Conservation (phyloP, 441 rosid species). For the Arabidopsis hybrid region DNA sequence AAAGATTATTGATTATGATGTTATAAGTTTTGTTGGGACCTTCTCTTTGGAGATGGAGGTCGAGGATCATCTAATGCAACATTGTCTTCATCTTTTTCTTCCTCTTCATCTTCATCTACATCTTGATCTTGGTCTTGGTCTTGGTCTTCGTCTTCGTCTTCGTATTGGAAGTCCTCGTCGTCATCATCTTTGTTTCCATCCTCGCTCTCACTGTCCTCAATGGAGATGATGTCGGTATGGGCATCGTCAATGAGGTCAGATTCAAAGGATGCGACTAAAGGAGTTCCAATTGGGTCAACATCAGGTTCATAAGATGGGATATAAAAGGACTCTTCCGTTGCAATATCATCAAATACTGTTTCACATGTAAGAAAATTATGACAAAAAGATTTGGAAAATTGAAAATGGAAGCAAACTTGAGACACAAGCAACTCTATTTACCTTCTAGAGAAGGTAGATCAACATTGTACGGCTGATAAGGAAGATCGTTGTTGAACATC, state of each 20-base stretch:
- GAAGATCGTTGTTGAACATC: background rate
- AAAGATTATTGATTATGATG: background rate
- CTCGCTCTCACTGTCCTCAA: background rate
- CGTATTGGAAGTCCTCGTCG: background rate
- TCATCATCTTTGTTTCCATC: background rate
- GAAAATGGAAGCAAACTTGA: background rate
- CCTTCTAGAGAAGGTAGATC: slow-evolving; percentile 27
- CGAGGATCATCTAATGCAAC: background rate
- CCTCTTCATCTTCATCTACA: background rate
- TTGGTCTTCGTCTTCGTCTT: background rate
- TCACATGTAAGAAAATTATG: background rate
- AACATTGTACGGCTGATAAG: background rate
- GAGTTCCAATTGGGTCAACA: slow-evolving; percentile 20
- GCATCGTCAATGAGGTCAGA: background rate
- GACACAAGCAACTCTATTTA: slow-evolving; percentile 13
- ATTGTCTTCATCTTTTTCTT: background rate
- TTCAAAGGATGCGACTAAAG: background rate
- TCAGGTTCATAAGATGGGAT: slow-evolving; percentile 30
- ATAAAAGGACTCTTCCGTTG: background rate
- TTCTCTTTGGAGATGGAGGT: slow-evolving; percentile 28
- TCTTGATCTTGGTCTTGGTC: background rate
- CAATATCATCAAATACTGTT: background rate
- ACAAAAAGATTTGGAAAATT: background rate
- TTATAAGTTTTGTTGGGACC: slow-evolving; percentile 16
- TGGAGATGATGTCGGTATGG: slow-evolving; percentile 2